Evolutionary conservation across 805 yeast genomes (phyloP).

Genomic region (Teunomyces atbi): DNA sequence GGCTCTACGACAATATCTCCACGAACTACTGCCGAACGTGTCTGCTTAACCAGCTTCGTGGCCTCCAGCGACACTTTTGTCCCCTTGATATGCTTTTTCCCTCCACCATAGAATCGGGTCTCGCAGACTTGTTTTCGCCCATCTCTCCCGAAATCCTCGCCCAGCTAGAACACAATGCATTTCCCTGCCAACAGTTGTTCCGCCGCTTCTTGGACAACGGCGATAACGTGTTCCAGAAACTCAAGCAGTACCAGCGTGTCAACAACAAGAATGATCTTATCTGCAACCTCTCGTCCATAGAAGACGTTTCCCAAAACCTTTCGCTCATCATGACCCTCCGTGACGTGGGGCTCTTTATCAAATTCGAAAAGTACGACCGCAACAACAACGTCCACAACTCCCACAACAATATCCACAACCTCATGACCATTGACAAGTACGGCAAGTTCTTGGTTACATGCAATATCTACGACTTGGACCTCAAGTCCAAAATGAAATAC

Average conservation of each 20-base stretch:
- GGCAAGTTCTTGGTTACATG: conserved; percentile 33
- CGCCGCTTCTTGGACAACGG: conserved; percentile 31
- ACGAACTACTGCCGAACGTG: conserved; percentile 57
- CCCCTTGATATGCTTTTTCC: conserved; percentile 42
- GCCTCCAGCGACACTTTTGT: conserved; percentile 41
- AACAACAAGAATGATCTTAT: conserved; percentile 31
- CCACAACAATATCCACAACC: conserved; percentile 27
- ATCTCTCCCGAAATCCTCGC: conserved; percentile 19
- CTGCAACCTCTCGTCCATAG: conserved; percentile 24
- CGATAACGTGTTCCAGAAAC: conserved; percentile 30
- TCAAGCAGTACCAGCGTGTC: conserved; percentile 34
- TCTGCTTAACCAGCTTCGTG: conserved; percentile 43
- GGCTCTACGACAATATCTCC: conserved; percentile 48
- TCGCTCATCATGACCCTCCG: conserved; percentile 51
- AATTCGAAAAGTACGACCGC: conserved; percentile 31
- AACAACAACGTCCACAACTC: conserved; percentile 27
- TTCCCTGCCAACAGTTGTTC: conserved; percentile 36
- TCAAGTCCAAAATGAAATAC: conserved; percentile 44
- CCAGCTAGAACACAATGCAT: conserved; percentile 20
- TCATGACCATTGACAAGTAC: conserved; percentile 22
- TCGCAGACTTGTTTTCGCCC: conserved; percentile 26
- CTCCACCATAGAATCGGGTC: conserved; percentile 32
- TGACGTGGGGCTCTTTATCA: conserved; percentile 54
- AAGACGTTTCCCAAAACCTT: conserved; percentile 42
- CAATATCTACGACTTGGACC: conserved; percentile 48